phyloP scores from a whole-genome alignment of 2,329 filamentous ascomycete species.

The Harringtonia lauricola region DNA sequence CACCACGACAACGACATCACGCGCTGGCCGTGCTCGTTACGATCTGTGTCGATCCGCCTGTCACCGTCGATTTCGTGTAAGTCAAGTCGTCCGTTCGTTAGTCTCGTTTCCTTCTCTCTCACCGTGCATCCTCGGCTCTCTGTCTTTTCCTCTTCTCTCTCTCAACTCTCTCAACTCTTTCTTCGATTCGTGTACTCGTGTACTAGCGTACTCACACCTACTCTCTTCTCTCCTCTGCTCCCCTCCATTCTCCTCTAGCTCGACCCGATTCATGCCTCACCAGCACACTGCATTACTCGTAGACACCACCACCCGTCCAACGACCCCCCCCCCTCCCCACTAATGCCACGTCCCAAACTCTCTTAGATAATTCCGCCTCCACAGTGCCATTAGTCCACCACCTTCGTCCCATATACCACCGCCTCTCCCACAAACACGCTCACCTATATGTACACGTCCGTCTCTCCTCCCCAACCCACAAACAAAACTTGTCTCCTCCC shows the following conservation, averaged over 20 bases:
- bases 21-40: too few species aligned
- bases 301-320: background rate
- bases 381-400: slow-evolving; percentile 6
- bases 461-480: background rate
- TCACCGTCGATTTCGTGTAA: too few species aligned
- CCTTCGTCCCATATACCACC: slow-evolving; percentile 6
- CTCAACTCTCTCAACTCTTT: background rate
- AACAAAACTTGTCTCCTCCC: background rate
- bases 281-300: slow-evolving; percentile 4
- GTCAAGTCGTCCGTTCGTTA: too few species aligned
- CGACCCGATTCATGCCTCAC: background rate
- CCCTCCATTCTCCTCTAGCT: background rate
- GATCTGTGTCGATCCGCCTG: too few species aligned
- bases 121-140: too few species aligned
- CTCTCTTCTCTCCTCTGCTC: slow-evolving; percentile 12
- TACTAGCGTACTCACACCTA: background rate
- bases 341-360: slow-evolving; percentile 8
- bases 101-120: background rate
- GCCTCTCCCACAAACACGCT: slow-evolving; percentile 1
- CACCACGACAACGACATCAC: background rate
- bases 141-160: background rate
- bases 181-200: background rate
- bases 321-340: slow-evolving; percentile 9
- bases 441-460: background rate
- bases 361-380: slow-evolving; percentile 7